Evolutionary conservation across 108 stramenopile genomes (phyloP), one percentile per base, ranked within the genome.

Genomic region (Pseudonitzschia pungens): DNA sequence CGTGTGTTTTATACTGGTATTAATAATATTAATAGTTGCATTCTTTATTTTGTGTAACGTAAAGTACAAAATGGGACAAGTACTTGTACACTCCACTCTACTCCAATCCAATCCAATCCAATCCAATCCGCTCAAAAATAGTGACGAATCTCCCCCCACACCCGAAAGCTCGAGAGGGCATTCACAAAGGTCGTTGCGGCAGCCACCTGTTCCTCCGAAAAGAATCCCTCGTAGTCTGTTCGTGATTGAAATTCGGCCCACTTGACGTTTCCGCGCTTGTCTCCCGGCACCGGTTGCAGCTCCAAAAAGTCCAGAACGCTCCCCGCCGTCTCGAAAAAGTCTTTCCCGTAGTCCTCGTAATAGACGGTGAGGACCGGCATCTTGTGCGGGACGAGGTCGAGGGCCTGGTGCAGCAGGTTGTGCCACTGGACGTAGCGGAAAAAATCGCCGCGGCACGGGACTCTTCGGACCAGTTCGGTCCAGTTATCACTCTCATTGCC

Each of bases 341-440:
- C 57, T 3, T 68, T 71, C 1, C 45, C 45, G 73, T 89, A 94
- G 69, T 94, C 87, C 75, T 94, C 93, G 72, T 94, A 94, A 55
- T 91, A 80, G 24, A 94, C 44, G 16, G 87, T 76, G 21, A 82
- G 58, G 8, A 84, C 77, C 8, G 92, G 89, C 36, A 91, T 52
- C 18, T 75, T 44, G 51, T 80, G 70, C 26, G 48, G 22, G 28
- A 62, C n/a, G 20, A 40, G 40, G 0, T 71, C 54, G 21, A 80
- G 48, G 43, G 86, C 64, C 21, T 76, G 48, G 42, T 89, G 80
- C 32, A 85, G 86, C 43, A 87, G 81, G 67, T 92, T 92, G 74
- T 94, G 93, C 93, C 93, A 94, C 56, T 92, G 89, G 21, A 87
- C 70, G 63, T 86, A 94, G 43, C 86, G 79, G 75, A 81, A 88